Base-by-base conservation (phyloP, 768 basidiomycete genomes). In the Solioccasus polychromus region DNA sequence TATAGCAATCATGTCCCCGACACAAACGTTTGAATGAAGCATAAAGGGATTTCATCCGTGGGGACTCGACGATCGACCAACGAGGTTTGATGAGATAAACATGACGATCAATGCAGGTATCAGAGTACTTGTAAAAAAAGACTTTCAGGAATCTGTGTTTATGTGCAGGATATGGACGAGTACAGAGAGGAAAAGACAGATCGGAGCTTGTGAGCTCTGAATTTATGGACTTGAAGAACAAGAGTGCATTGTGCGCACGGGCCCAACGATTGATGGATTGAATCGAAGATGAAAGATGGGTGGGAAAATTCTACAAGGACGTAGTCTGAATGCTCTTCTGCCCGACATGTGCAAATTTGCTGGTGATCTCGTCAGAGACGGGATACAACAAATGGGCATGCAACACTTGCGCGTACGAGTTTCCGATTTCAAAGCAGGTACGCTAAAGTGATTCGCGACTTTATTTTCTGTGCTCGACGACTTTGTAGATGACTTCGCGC, bases 291-390 rank as follows among this genome's bases (percentile, higher is more conserved):
- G n/a, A n/a, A n/a, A n/a, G n/a, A n/a, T n/a, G n/a, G n/a, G n/a
- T n/a, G n/a, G n/a, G n/a, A n/a, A n/a, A n/a, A n/a, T n/a, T n/a
- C n/a, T n/a, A n/a, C n/a, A n/a, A n/a, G n/a, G n/a, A n/a, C n/a
- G n/a, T n/a, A n/a, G n/a, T n/a, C n/a, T n/a, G 29, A n/a, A 94
- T 95, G 91, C 74, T 94, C 28, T 95, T 95, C 74, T 97, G 95
- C 63, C 95, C 95, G 24, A 90, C 85, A 42, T 98, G 95, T 59
- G 82, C 89, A 23, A 98, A 97, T 66, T 74, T 91, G 35, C 78
- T 94, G 14, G 76, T 86, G 35, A 83, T 91, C 39, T 88, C 85
- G 5, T 72, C 79, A 6, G 85, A 88, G 49, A 83, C 83, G 0
- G 85, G 87, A 1, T 83, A 82, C 63, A 88, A 95, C 70, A 92